Conservation (phyloP, 768 basidiomycete species). For the Suillus cothurnatus region DNA sequence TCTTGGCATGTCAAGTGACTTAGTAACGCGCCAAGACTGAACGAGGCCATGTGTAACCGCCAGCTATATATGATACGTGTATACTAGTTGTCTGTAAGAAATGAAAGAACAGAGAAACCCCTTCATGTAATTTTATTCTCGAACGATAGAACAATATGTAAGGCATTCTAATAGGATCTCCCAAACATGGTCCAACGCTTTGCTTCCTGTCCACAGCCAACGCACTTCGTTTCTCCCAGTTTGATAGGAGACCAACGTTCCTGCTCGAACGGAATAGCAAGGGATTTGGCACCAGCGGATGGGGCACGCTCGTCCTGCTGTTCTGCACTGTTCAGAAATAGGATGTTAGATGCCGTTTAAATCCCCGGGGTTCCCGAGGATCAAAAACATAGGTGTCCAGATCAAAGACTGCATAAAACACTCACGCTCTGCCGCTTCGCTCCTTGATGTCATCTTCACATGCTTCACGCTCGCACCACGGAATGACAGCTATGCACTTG, state of each 20-base stretch:
- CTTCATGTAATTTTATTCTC: conserved; percentile 1
- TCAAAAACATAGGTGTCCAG: neutral
- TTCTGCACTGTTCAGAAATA: conserved; percentile 58
- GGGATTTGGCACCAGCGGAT: conserved; percentile 95
- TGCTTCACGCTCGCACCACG: conserved; percentile 92
- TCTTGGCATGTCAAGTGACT: neutral
- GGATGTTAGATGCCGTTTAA: conserved; percentile 10
- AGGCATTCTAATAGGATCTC: conserved; percentile 63
- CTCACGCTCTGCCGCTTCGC: conserved; percentile 79
- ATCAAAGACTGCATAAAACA: conserved; percentile 12
- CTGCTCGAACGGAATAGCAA: conserved; percentile 97
- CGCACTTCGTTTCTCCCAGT: conserved; percentile 85
- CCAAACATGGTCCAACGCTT: conserved; percentile 99
- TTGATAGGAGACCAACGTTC: conserved; percentile 77
- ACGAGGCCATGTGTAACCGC: neutral
- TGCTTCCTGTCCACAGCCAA: conserved; percentile 83
- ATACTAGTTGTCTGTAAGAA: neutral
- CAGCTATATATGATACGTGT: too few species aligned
- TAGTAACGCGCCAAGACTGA: neutral
- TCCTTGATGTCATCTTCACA: conserved; percentile 99
- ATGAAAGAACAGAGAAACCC: neutral
- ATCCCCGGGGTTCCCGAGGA: neutral
- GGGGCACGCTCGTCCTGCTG: conserved; percentile 94
- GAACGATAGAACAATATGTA: neutral
- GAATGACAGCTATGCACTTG: conserved; percentile 86